These are phyloP conservation scores for Blastobotrys raffinosifermentans DNA, from an alignment of 1,139 yeast genomes.

Conservation along the genomic window DNA sequence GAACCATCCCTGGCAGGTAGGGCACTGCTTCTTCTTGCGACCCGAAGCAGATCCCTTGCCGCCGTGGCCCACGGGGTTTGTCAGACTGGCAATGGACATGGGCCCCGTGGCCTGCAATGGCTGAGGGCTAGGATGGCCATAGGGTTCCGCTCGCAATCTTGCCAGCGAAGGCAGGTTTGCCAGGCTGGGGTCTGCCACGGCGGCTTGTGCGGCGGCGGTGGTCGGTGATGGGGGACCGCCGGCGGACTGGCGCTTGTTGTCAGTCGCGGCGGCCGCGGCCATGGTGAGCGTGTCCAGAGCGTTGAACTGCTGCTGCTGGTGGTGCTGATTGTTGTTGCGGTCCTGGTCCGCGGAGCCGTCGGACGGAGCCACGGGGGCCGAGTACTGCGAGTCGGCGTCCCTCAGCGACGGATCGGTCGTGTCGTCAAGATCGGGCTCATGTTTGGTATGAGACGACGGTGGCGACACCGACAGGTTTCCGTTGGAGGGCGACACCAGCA, in stretches of 20 bases:
- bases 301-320: neutral
- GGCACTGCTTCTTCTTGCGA: conserved; percentile 77
- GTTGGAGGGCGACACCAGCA: conserved; percentile 1
- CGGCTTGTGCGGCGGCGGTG: neutral
- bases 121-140: conserved; percentile 3
- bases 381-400: conserved; percentile 1
- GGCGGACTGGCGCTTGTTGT: conserved; percentile 1
- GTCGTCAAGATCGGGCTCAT: conserved; percentile 1
- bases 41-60: conserved; percentile 29
- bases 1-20: conserved; percentile 68
- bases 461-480: neutral
- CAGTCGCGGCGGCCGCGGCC: conserved; percentile 10
- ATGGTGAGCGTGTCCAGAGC: conserved; percentile 11
- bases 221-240: conserved; percentile 2
- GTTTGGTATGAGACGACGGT: neutral
- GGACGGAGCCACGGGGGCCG: neutral
- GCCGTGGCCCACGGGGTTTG: conserved; percentile 12
- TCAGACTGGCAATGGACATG: conserved; percentile 16
- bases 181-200: neutral
- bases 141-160: conserved; percentile 3
- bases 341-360: neutral
- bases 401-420: conserved; percentile 1
- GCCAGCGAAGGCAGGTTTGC: neutral
- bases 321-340: neutral
- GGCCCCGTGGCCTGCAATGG: conserved; percentile 8